Conservation (phyloP, 1,284 basidiomycete species). For the Apiotrichum mycotoxinovorans region DNA sequence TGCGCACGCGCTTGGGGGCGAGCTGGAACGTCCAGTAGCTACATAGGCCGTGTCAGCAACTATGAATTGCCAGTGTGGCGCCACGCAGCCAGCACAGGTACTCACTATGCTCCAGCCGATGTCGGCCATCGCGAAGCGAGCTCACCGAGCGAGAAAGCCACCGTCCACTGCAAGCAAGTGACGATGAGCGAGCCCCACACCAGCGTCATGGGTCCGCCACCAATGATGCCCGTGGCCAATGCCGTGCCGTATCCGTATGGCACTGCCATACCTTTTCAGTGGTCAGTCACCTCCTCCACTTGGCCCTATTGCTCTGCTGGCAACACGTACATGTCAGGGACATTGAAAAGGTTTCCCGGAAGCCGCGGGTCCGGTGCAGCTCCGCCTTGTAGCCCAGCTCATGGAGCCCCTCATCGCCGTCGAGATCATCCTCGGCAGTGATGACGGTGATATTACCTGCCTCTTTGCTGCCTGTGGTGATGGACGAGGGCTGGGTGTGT, state of each 20-base stretch:
- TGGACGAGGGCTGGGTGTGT: constrained; percentile 1
- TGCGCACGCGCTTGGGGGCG: constrained; percentile 12
- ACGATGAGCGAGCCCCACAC: constrained; percentile 17
- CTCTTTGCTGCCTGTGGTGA: constrained; percentile 7
- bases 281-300: background rate
- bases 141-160: constrained; percentile 14
- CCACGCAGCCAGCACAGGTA: too few species aligned
- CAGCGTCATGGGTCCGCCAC: constrained; percentile 14
- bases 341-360: constrained; percentile 11
- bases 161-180: constrained; percentile 11
- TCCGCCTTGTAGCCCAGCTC: constrained; percentile 19
- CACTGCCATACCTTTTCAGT: constrained; percentile 11
- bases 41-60: background rate
- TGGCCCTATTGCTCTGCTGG: too few species aligned
- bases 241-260: constrained; percentile 15
- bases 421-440: constrained; percentile 6
- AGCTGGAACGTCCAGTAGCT: constrained; percentile 22
- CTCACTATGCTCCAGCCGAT: constrained; percentile 15
- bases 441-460: constrained; percentile 12
- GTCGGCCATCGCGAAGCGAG: constrained; percentile 18
- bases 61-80: too few species aligned
- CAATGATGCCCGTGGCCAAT: constrained; percentile 9
- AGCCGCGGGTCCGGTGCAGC: constrained; percentile 14
- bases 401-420: constrained; percentile 17
- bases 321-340: constrained; percentile 12